Percentiles rank a stretch among this genome's conserved stretches.
These are phyloP conservation scores for Meyerozyma carpophila DNA, from an alignment of 1,139 yeast species.

Conservation along the genomic window DNA sequence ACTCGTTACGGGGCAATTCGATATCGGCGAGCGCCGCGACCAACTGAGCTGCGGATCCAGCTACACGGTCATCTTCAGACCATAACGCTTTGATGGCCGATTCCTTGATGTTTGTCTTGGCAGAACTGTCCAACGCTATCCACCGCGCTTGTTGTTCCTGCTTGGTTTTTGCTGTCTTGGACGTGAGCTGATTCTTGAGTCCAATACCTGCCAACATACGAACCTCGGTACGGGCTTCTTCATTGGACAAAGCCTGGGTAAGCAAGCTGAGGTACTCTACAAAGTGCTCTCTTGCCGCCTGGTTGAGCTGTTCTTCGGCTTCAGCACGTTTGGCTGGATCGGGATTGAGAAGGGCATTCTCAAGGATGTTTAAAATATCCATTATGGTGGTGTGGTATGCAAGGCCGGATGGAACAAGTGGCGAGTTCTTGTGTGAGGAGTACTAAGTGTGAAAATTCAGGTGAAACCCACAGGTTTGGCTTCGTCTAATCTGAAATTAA, in stretches of 20 bases:
- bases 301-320: constrained; percentile 76
- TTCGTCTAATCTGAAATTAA: not conserved
- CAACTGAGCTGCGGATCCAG: constrained; percentile 85
- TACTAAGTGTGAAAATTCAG: not conserved
- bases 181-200: constrained; percentile 78
- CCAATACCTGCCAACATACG: constrained; percentile 90
- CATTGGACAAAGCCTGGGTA: constrained; percentile 68
- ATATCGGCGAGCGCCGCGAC: constrained; percentile 96
- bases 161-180: constrained; percentile 58
- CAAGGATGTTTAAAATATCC: constrained; percentile 72
- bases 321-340: constrained; percentile 67
- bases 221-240: constrained; percentile 66
- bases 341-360: constrained; percentile 66
- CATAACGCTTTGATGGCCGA: constrained; percentile 61
- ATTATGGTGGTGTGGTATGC: constrained; percentile 18
- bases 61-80: constrained; percentile 71
- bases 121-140: constrained; percentile 49
- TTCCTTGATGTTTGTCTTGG: constrained; percentile 62
- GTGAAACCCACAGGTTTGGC: not conserved
- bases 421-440: not conserved
- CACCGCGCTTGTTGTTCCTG: constrained; percentile 56
- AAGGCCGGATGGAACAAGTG: not conserved
- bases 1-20: constrained; percentile 80
- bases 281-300: constrained; percentile 72
- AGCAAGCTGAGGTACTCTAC: constrained; percentile 65